phyloP scores from a whole-genome alignment of 192 early-diverging fungal genomes.

The Spizellomyces punctatus region DNA sequence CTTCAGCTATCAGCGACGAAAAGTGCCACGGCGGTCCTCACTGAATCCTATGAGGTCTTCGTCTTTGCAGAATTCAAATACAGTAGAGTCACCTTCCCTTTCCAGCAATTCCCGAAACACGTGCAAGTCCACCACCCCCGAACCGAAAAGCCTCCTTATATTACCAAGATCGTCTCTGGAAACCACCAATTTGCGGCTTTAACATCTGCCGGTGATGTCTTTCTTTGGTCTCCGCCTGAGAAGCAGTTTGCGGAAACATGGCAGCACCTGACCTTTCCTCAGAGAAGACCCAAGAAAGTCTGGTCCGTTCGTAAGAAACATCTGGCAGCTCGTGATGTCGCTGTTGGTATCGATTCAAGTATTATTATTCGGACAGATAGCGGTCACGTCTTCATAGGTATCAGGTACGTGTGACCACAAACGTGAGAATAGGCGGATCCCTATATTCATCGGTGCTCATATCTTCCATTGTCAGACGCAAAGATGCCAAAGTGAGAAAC shows the following conservation, averaged over 20 bases:
- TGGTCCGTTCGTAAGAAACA: constrained; percentile 56
- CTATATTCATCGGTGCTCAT: constrained; percentile 3
- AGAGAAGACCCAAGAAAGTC: constrained; percentile 53
- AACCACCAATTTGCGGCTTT: constrained; percentile 48
- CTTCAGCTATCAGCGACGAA: constrained; percentile 66
- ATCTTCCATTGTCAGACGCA: constrained; percentile 27
- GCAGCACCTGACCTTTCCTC: constrained; percentile 44
- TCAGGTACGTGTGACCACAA: constrained; percentile 3
- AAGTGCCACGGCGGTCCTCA: constrained; percentile 65
- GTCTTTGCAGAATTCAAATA: constrained; percentile 58
- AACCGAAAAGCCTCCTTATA: background rate
- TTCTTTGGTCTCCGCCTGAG: constrained; percentile 54
- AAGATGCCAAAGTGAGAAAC: constrained; percentile 24
- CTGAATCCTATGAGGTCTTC: constrained; percentile 56
- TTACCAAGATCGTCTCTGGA: constrained; percentile 43
- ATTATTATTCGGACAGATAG: constrained; percentile 65
- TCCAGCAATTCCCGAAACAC: constrained; percentile 10
- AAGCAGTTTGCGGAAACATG: constrained; percentile 34
- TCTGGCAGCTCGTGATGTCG: constrained; percentile 57
- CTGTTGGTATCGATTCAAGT: constrained; percentile 69
- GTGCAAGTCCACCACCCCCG: constrained; percentile 8
- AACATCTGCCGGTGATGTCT: constrained; percentile 54
- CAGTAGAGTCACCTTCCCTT: constrained; percentile 54
- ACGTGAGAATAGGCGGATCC: background rate
- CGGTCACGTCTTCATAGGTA: constrained; percentile 70